phyloP scores from a whole-genome alignment of 768 basidiomycete species.

The Lactarius psammicola region DNA sequence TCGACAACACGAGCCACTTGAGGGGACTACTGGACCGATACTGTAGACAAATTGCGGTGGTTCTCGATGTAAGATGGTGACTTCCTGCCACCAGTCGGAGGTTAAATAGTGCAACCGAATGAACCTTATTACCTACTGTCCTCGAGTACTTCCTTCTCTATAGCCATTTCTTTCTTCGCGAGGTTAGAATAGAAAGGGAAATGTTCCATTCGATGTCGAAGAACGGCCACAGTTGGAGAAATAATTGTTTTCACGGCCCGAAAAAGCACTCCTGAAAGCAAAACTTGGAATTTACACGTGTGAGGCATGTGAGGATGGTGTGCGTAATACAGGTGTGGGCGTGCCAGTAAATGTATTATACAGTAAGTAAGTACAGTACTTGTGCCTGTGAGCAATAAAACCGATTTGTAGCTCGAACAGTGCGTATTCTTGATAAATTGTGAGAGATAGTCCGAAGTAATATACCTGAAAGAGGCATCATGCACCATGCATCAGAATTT shows the following conservation, averaged over 20 bases:
- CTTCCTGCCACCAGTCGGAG: too few species aligned
- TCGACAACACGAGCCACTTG: not conserved
- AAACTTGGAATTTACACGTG: too few species aligned
- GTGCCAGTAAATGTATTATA: not conserved
- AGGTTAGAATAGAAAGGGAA: not conserved
- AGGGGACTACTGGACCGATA: too few species aligned
- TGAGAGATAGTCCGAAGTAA: not conserved
- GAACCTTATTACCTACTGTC: too few species aligned
- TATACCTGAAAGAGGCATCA: not conserved
- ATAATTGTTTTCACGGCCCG: not conserved
- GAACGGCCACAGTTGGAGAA: not conserved
- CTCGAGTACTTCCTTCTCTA: too few species aligned
- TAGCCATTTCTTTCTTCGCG: not conserved
- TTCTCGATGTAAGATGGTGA: too few species aligned
- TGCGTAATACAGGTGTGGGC: not conserved
- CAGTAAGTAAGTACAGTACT: not conserved
- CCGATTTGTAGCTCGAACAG: not conserved
- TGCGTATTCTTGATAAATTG: not conserved
- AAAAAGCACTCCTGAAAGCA: not conserved
- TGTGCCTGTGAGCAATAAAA: not conserved
- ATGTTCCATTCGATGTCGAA: not conserved
- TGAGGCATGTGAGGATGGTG: too few species aligned
- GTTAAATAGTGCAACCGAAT: not conserved
- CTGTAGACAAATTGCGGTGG: too few species aligned
- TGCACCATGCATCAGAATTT: not conserved